Conservation (phyloP, 1,139 yeast genomes). For the Hanseniaspora sp. region DNA sequence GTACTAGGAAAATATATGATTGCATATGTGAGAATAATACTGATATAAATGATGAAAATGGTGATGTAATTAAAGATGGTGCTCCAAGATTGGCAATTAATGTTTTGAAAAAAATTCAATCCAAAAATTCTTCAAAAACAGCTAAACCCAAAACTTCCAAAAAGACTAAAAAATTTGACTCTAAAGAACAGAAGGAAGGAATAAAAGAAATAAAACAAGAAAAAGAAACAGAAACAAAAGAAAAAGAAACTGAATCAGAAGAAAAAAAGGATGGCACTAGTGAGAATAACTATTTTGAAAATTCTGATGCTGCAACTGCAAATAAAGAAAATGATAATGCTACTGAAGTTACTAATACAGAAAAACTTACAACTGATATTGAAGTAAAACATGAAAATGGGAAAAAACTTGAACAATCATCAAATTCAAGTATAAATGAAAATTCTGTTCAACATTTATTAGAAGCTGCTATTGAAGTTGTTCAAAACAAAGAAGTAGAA, state of each 20-base stretch:
- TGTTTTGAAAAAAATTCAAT: not conserved
- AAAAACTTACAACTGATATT: not conserved
- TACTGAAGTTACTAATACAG: not conserved
- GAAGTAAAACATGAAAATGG: not conserved
- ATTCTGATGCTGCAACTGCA: not conserved
- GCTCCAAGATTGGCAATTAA: not conserved
- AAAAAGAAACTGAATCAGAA: too few relatives aligned
- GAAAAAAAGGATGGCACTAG: too few relatives aligned
- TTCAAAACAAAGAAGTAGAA: not conserved
- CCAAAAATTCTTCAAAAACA: not conserved
- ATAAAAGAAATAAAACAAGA: too few relatives aligned
- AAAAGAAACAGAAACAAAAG: too few relatives aligned
- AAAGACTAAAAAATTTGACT: not conserved
- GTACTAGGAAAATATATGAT: not conserved
- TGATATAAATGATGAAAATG: slow-evolving; percentile 6
- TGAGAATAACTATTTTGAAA: not conserved
- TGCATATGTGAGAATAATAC: slow-evolving; percentile 8
- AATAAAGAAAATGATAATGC: not conserved
- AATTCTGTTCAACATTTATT: slow-evolving; percentile 7
- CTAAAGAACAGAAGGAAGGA: too few relatives aligned
- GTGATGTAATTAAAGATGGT: slow-evolving; percentile 1
- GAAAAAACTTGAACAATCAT: not conserved
- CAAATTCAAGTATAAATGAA: not conserved
- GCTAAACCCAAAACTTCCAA: not conserved
- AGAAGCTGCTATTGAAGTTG: slow-evolving; percentile 12